Percentiles rank a stretch among this genome's conserved stretches.
phyloP scores from a whole-genome alignment of 2,329 filamentous ascomycete species.

The Alternaria brassicicola region DNA sequence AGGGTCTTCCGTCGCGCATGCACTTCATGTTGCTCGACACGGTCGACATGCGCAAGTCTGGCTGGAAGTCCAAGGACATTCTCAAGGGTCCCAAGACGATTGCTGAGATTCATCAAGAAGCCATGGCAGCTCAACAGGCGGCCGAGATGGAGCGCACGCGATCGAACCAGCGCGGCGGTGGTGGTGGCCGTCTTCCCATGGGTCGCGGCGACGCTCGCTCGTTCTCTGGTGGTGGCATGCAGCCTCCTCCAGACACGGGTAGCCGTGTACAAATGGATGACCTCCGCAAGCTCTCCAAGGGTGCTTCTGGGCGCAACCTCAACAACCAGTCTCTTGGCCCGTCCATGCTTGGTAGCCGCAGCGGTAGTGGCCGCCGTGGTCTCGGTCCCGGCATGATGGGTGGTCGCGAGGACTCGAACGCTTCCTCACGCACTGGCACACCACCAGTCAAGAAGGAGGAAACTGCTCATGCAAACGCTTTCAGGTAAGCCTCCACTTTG shows the following conservation, averaged over 20 bases:
- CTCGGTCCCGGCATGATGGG: constrained; percentile 73
- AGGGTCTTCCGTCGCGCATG: constrained; percentile 79
- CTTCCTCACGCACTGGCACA: constrained; percentile 88
- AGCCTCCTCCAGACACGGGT: constrained; percentile 70
- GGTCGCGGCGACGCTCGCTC: constrained; percentile 88
- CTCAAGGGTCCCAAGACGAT: constrained; percentile 98
- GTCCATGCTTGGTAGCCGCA: constrained; percentile 83
- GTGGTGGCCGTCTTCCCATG: constrained; percentile 70
- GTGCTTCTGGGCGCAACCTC: constrained; percentile 63
- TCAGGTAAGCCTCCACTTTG: constrained; percentile 71
- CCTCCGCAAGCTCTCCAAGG: constrained; percentile 76
- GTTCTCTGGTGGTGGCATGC: constrained; percentile 74
- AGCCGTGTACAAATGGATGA: constrained; percentile 93
- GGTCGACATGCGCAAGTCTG: constrained; percentile 76
- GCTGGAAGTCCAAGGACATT: constrained; percentile 85
- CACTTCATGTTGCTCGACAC: constrained; percentile 98
- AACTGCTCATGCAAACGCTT: constrained; percentile 80
- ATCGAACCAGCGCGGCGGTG: constrained; percentile 69
- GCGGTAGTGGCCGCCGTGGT: constrained; percentile 81
- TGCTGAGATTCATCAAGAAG: constrained; percentile 85
- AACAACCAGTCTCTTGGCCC: constrained; percentile 72
- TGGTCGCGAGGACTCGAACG: constrained; percentile 81
- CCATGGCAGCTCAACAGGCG: constrained; percentile 78
- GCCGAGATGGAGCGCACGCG: constrained; percentile 69
- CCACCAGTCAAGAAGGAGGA: constrained; percentile 72